Evolutionary conservation across 768 basidiomycete genomes (phyloP).

Genomic region (Leccinum disarticulatum): DNA sequence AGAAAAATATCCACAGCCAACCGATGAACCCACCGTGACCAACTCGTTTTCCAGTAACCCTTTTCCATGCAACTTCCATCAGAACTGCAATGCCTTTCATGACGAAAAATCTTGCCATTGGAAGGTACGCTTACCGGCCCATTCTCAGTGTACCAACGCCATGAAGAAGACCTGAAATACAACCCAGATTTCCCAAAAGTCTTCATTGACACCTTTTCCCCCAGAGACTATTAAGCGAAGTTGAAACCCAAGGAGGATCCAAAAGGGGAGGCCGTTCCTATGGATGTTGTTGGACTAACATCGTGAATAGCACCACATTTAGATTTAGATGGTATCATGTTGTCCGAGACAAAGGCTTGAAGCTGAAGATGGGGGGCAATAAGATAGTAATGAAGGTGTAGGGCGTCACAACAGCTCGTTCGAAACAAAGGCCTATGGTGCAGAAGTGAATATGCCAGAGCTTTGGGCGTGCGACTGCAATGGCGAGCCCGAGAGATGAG

Average conservation of each 20-base stretch:
- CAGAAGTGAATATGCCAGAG: constrained; percentile 3
- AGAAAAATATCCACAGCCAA: constrained; percentile 49
- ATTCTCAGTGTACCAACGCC: constrained; percentile 57
- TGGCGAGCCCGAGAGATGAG: no score
- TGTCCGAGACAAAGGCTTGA: constrained; percentile 35
- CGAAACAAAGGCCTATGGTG: constrained; percentile 13
- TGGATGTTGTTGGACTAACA: constrained; percentile 48
- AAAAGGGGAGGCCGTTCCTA: constrained; percentile 66
- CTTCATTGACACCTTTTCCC: constrained; percentile 49
- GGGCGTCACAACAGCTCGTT: constrained; percentile 24
- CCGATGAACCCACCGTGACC: constrained; percentile 46
- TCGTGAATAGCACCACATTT: constrained; percentile 42
- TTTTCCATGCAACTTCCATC: constrained; percentile 49
- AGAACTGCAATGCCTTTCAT: constrained; percentile 53
- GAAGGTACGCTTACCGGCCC: constrained; percentile 48
- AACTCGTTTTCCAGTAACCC: constrained; percentile 44
- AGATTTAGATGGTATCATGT: constrained; percentile 36
- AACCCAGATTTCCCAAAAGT: constrained; percentile 53
- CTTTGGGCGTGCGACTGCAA: neutral
- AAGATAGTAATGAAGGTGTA: constrained; percentile 37
- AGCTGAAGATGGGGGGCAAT: constrained; percentile 40
- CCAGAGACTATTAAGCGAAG: constrained; percentile 65
- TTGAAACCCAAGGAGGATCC: constrained; percentile 53
- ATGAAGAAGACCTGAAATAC: constrained; percentile 58
- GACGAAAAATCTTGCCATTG: constrained; percentile 53